phyloP scores from a whole-genome alignment of 768 basidiomycete species.

The Lentinula raphanica region DNA sequence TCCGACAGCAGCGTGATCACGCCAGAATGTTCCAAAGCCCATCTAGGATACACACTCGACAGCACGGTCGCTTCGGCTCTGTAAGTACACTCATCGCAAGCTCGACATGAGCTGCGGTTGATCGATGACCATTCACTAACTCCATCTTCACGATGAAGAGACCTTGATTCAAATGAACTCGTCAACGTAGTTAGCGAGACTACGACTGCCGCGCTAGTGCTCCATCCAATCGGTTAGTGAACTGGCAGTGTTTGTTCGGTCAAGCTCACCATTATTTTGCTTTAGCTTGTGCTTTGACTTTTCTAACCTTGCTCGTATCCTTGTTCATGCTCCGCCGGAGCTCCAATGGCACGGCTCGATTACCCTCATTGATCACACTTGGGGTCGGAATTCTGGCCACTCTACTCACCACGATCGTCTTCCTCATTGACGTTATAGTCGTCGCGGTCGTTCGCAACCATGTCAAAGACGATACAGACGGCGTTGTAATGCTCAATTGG shows the following conservation, averaged over 20 bases:
- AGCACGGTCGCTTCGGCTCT: conserved; percentile 38
- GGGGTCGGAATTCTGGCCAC: conserved; percentile 33
- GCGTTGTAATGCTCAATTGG: conserved; percentile 35
- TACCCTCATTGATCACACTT: conserved; percentile 34
- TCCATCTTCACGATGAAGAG: not conserved
- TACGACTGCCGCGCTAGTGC: conserved; percentile 43
- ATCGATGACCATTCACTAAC: no score
- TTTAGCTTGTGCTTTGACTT: conserved; percentile 44
- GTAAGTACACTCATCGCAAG: conserved; percentile 22
- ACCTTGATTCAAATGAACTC: conserved; percentile 23
- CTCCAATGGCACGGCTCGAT: conserved; percentile 22
- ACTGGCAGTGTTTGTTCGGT: not conserved
- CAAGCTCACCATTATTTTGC: not conserved
- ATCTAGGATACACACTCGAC: conserved; percentile 56
- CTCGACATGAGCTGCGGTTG: conserved; percentile 6
- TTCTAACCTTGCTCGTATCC: conserved; percentile 45
- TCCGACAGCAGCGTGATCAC: conserved; percentile 30
- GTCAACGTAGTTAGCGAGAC: conserved; percentile 38
- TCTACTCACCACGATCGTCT: conserved; percentile 42
- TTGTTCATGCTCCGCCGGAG: conserved; percentile 39
- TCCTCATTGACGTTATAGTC: conserved; percentile 49
- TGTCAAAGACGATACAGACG: conserved; percentile 37
- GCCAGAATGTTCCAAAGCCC: conserved; percentile 39
- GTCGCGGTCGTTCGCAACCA: conserved; percentile 39
- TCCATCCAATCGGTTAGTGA: conserved; percentile 48